Evolutionary conservation across 2,329 filamentous ascomycete species (phyloP).

Genomic region (Beauveria medogensis): DNA sequence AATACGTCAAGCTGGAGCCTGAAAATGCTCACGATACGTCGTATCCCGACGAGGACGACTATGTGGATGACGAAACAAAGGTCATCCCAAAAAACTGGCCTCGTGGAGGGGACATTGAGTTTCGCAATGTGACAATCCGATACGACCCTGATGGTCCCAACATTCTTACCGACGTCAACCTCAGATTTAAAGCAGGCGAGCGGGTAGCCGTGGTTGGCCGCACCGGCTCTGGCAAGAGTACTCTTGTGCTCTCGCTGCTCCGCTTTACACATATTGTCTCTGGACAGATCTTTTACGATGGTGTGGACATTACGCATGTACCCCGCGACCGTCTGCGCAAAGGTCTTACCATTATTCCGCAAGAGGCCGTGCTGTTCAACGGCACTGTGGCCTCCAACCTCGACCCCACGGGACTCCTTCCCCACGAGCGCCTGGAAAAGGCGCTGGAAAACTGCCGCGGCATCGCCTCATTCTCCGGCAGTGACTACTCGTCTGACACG

Average conservation of each 20-base stretch:
- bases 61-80: conserved; percentile 29
- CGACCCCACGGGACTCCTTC: conserved; percentile 53
- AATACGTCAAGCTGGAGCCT: conserved; percentile 38
- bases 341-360: conserved; percentile 49
- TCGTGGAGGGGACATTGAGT: conserved; percentile 39
- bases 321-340: conserved; percentile 42
- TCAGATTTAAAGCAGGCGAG: conserved; percentile 55
- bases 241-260: conserved; percentile 48
- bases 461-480: conserved; percentile 42
- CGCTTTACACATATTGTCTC: conserved; percentile 44
- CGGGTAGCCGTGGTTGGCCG: conserved; percentile 74
- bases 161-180: conserved; percentile 42
- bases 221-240: conserved; percentile 78
- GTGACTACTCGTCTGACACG: conserved; percentile 26
- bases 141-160: conserved; percentile 38
- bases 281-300: conserved; percentile 47
- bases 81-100: conserved; percentile 38
- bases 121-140: conserved; percentile 42
- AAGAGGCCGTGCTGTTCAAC: conserved; percentile 50
- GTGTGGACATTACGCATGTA: conserved; percentile 45
- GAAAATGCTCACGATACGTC: conserved; percentile 35
- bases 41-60: conserved; percentile 31
- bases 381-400: conserved; percentile 49
- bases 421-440: conserved; percentile 44
- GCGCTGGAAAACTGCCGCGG: conserved; percentile 56